phyloP scores from a whole-genome alignment of 495 filamentous ascomycete genomes.

The Aspergillus steynii region DNA sequence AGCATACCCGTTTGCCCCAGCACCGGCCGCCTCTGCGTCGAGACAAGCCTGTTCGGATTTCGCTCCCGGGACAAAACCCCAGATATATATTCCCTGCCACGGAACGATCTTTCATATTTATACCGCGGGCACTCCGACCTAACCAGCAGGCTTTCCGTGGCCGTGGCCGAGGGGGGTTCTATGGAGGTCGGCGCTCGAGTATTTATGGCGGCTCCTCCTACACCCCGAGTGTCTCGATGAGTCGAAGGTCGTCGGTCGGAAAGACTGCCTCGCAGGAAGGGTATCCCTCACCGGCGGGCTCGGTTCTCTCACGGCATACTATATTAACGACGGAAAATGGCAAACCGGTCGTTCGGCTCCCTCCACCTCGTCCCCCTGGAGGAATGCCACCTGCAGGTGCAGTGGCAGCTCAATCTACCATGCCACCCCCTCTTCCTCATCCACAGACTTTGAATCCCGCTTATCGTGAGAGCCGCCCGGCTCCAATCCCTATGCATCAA shows the following conservation, averaged over 20 bases:
- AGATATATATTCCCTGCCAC: constrained; percentile 88
- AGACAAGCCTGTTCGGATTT: constrained; percentile 95
- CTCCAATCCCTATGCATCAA: constrained; percentile 87
- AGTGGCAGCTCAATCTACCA: constrained; percentile 10
- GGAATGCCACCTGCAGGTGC: constrained; percentile 25
- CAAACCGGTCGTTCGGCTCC: constrained; percentile 84
- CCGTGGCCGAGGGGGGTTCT: constrained; percentile 67
- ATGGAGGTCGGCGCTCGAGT: constrained; percentile 71
- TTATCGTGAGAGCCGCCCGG: constrained; percentile 76
- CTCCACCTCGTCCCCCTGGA: constrained; percentile 57
- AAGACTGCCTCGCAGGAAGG: constrained; percentile 71
- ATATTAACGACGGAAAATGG: constrained; percentile 56
- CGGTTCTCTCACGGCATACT: constrained; percentile 67
- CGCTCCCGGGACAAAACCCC: constrained; percentile 72
- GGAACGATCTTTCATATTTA: constrained; percentile 97
- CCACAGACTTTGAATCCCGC: constrained; percentile 64
- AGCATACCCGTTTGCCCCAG: constrained; percentile 90
- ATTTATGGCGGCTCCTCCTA: constrained; percentile 81
- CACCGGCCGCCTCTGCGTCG: constrained; percentile 92
- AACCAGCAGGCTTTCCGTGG: constrained; percentile 82
- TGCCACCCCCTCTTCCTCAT: constrained; percentile 25
- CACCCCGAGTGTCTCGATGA: constrained; percentile 88
- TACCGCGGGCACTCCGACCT: constrained; percentile 87
- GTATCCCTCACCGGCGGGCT: constrained; percentile 74
- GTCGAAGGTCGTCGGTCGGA: constrained; percentile 85